These are phyloP conservation scores for Chlamydomonas schloesseri DNA, from an alignment of 139 green algal genomes.

Conservation along the genomic window DNA sequence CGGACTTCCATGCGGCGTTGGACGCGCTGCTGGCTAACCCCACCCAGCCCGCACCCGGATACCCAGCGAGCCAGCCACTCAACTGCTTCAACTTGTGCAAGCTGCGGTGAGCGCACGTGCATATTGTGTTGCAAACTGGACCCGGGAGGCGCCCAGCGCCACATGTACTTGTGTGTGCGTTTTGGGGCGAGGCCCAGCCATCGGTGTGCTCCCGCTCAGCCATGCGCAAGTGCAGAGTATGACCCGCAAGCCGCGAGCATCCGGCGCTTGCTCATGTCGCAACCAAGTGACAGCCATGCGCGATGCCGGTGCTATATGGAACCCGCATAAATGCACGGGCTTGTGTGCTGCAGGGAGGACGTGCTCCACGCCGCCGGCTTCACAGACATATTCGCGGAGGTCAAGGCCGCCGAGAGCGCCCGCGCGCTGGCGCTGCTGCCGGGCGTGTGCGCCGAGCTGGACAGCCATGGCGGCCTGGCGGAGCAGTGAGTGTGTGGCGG, in stretches of 20 bases:
- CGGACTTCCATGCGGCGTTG: constrained; percentile 52
- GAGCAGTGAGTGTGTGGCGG: constrained; percentile 18
- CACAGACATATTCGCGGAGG: constrained; percentile 75
- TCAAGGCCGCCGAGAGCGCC: constrained; percentile 84
- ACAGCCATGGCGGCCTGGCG: constrained; percentile 17
- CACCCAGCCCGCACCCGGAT: constrained; percentile 42
- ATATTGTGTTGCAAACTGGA: too few species aligned
- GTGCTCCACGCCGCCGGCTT: constrained; percentile 73
- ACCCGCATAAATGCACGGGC: too few species aligned
- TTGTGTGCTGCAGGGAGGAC: constrained; percentile 80
- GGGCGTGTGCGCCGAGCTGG: constrained; percentile 56
- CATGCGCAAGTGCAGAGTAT: too few species aligned
- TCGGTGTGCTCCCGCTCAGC: too few species aligned
- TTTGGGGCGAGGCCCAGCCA: too few species aligned
- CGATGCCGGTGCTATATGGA: too few species aligned
- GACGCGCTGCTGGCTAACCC: constrained; percentile 54
- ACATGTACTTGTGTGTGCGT: too few species aligned
- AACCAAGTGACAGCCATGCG: too few species aligned
- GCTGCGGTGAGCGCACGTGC: constrained; percentile 60
- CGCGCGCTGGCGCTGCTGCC: constrained; percentile 77
- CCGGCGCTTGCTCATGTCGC: too few species aligned
- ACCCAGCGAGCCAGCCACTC: constrained; percentile 39
- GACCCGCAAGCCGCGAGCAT: too few species aligned
- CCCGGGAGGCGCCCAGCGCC: too few species aligned
- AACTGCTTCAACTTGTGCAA: constrained; percentile 61